Conservation (phyloP, 1,284 basidiomycete species). For the Amylostereum areolatum region DNA sequence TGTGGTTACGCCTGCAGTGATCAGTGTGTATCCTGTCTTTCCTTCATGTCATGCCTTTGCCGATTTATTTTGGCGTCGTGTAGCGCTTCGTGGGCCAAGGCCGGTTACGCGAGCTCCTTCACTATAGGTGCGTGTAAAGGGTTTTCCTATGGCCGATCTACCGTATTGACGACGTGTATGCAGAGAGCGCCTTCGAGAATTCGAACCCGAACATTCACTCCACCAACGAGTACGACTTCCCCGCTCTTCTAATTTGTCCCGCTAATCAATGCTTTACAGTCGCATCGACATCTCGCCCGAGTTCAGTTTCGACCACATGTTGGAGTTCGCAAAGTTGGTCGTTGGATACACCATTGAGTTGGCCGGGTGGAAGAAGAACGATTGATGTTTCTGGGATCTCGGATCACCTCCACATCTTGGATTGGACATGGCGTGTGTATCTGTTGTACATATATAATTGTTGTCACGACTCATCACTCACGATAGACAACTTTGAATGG, state of each 20-base stretch:
- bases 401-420: too few relatives aligned
- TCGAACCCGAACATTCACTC: constrained; percentile 83
- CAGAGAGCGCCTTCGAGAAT: constrained; percentile 70
- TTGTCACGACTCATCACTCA: too few relatives aligned
- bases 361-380: constrained; percentile 40
- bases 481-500: too few relatives aligned
- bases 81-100: constrained; percentile 82
- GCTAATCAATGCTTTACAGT: constrained; percentile 28
- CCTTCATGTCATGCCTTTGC: constrained; percentile 16
- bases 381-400: background rate
- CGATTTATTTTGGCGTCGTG: constrained; percentile 12
- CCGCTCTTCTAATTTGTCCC: background rate
- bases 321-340: constrained; percentile 87
- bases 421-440: too few relatives aligned
- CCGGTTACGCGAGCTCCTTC: constrained; percentile 80
- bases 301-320: constrained; percentile 80
- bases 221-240: constrained; percentile 52
- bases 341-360: constrained; percentile 83
- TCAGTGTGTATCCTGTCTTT: constrained; percentile 45
- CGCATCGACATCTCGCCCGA: constrained; percentile 81
- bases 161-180: constrained; percentile 11
- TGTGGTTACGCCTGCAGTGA: constrained; percentile 97
- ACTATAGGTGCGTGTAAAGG: constrained; percentile 59
- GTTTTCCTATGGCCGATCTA: constrained; percentile 10
- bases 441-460: too few relatives aligned